These are phyloP conservation scores for Acer saccharum DNA, from an alignment of 345 rosid species.

Conservation along the genomic window DNA sequence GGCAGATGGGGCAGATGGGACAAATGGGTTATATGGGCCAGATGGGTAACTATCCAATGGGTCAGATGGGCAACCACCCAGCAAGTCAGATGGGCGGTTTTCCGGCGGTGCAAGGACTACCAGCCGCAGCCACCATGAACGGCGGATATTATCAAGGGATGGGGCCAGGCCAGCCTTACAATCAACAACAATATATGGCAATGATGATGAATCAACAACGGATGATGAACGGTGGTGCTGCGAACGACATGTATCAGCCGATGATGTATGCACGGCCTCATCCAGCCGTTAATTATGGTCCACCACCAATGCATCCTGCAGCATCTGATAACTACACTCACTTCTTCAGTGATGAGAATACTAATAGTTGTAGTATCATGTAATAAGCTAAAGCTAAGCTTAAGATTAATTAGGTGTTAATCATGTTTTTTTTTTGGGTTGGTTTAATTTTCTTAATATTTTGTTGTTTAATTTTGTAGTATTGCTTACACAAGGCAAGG, in stretches of 20 bases:
- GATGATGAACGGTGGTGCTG: slow-evolving; percentile 29
- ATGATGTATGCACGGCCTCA: slow-evolving; percentile 79
- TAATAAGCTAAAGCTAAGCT: slow-evolving; percentile 26
- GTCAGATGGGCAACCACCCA: neutral
- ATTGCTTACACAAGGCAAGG: slow-evolving; percentile 20
- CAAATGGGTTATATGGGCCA: slow-evolving; percentile 6
- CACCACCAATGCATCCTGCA: slow-evolving; percentile 48
- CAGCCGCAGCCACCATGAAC: slow-evolving; percentile 44
- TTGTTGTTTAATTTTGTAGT: slow-evolving; percentile 1
- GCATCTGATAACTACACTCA: slow-evolving; percentile 59
- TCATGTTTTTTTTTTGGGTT: neutral
- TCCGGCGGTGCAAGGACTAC: slow-evolving; percentile 79
- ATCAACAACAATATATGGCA: slow-evolving; percentile 65
- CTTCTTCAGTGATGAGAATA: slow-evolving; percentile 88
- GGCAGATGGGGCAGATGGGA: slow-evolving; percentile 42
- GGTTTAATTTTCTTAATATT: neutral
- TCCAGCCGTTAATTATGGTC: slow-evolving; percentile 56
- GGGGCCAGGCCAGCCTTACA: slow-evolving; percentile 57
- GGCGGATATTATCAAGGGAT: slow-evolving; percentile 53
- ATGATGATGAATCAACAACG: slow-evolving; percentile 73
- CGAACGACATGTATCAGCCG: slow-evolving; percentile 71
- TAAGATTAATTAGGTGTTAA: slow-evolving; percentile 8
- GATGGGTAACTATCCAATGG: slow-evolving; percentile 40
- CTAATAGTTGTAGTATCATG: slow-evolving; percentile 87
- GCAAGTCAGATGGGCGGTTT: slow-evolving; percentile 23